These are phyloP conservation scores for Sphaerulina vaccinii DNA, from an alignment of 2,329 filamentous ascomycete species.

Conservation along the genomic window DNA sequence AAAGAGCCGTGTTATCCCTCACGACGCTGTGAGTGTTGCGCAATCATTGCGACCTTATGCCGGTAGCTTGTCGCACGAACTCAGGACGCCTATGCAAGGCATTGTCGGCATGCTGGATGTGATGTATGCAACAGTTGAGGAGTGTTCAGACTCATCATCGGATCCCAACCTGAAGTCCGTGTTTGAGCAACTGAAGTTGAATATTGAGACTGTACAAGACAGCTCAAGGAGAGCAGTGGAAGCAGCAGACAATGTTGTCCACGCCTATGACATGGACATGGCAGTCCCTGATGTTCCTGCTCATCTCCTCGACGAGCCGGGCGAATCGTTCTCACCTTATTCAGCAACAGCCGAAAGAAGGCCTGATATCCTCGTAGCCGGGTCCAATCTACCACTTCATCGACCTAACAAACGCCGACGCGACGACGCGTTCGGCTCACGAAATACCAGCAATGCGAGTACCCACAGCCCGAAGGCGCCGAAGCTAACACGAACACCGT, in stretches of 20 bases:
- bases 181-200: constrained; percentile 63
- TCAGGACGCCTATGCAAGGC: constrained; percentile 73
- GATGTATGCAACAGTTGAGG: constrained; percentile 70
- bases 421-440: constrained; percentile 37
- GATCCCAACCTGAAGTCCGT: constrained; percentile 54
- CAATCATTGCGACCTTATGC: constrained; percentile 70
- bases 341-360: constrained; percentile 35
- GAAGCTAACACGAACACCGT: constrained; percentile 24
- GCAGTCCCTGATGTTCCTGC: constrained; percentile 64
- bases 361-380: constrained; percentile 46
- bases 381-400: constrained; percentile 42
- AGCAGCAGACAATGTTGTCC: constrained; percentile 72
- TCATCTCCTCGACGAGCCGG: constrained; percentile 31
- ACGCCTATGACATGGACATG: constrained; percentile 74
- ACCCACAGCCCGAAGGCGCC: constrained; percentile 6
- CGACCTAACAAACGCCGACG: constrained; percentile 46
- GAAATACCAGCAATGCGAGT: constrained; percentile 30
- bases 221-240: constrained; percentile 70
- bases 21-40: constrained; percentile 57
- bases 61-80: constrained; percentile 68
- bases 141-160: constrained; percentile 58
- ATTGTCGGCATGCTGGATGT: constrained; percentile 75
- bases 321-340: constrained; percentile 30
- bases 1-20: constrained; percentile 50
- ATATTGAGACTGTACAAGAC: constrained; percentile 71